Percentiles rank a stretch among this genome's conserved stretches.
phyloP scores from a whole-genome alignment of 768 basidiomycete species.

The Mycena pura region DNA sequence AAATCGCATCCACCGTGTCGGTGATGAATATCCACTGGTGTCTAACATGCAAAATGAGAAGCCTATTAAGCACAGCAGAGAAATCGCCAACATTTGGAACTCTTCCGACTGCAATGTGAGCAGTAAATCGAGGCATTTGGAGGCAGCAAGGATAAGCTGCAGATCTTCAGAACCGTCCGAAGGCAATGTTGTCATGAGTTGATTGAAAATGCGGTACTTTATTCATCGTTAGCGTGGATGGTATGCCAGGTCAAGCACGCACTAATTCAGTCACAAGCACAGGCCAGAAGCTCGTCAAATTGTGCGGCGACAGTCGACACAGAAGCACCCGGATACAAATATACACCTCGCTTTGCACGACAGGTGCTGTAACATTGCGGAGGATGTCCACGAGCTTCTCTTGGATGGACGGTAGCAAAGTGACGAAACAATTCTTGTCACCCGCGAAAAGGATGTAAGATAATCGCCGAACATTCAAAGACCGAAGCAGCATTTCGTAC shows the following conservation, averaged over 20 bases:
- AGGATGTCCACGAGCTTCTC: conserved; percentile 96
- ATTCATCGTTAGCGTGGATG: neutral
- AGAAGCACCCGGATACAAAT: conserved; percentile 90
- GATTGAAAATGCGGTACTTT: conserved; percentile 91
- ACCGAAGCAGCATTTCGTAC: conserved; percentile 88
- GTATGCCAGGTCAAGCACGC: neutral
- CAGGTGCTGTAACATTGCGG: conserved; percentile 76
- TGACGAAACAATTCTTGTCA: conserved; percentile 90
- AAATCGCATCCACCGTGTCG: conserved; percentile 95
- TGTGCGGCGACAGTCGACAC: conserved; percentile 89
- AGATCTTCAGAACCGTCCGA: conserved; percentile 87
- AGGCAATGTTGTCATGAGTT: conserved; percentile 72
- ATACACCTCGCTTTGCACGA: conserved; percentile 94
- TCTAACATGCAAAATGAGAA: conserved; percentile 42
- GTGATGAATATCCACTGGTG: conserved; percentile 99
- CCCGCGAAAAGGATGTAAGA: conserved; percentile 87
- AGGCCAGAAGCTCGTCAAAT: conserved; percentile 96
- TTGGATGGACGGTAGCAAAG: conserved; percentile 91
- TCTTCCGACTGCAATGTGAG: conserved; percentile 94
- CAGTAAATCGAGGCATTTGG: conserved; percentile 94
- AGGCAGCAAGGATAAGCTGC: conserved; percentile 82
- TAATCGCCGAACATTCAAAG: conserved; percentile 84
- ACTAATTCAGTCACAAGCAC: conserved; percentile 93
- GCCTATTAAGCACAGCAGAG: conserved; percentile 11
- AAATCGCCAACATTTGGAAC: conserved; percentile 83